These are phyloP conservation scores for grape (Vitis vinifera) DNA, from an alignment of 164 flowering plant genomes.

Conservation along the genomic window DNA sequence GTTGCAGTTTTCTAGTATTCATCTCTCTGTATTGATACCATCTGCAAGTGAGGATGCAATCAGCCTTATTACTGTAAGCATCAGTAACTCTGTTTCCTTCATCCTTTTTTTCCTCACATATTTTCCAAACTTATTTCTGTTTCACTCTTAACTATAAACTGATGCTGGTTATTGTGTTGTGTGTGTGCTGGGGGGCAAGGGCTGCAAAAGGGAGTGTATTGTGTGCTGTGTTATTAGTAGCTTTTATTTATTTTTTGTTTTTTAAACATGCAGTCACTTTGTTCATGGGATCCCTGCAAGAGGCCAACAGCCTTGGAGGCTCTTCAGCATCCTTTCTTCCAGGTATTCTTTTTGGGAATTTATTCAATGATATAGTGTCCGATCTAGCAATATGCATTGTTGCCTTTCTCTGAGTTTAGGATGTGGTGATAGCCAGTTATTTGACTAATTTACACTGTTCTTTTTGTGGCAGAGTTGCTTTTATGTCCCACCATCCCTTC, in stretches of 20 bases:
- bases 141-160: too few species aligned
- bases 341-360: constrained; percentile 16
- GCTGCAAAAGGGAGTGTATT: neutral
- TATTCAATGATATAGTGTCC: neutral
- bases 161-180: neutral
- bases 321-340: constrained; percentile 61
- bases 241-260: neutral
- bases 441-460: neutral
- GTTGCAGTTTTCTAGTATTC: constrained; percentile 60
- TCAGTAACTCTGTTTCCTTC: neutral
- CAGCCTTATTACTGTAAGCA: constrained; percentile 62
- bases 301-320: constrained; percentile 59
- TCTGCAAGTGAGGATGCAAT: constrained; percentile 75
- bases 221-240: neutral
- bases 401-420: neutral
- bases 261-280: constrained; percentile 36
- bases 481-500: constrained; percentile 92
- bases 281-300: constrained; percentile 63
- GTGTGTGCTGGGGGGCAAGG: neutral
- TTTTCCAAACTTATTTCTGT: too few species aligned
- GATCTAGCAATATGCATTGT: neutral
- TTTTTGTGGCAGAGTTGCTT: constrained; percentile 67
- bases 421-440: too few species aligned
- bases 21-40: constrained; percentile 68
- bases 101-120: too few species aligned